Evolutionary conservation across 2,329 filamentous ascomycete genomes (phyloP).

Genomic region (Didymella exigua): DNA sequence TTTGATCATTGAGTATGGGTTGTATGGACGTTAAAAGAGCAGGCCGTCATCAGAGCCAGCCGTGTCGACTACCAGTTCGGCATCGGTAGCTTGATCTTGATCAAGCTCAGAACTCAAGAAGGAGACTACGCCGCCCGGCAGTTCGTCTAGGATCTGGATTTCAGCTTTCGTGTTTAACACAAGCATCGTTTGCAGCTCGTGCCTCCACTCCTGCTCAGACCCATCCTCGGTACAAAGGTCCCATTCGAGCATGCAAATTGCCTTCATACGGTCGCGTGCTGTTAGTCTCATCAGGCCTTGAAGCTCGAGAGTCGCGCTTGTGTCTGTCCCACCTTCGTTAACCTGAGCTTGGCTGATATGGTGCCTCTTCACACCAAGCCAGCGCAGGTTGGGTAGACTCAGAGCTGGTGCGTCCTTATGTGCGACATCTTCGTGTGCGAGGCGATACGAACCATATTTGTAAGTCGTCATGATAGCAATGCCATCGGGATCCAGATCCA

Average conservation of each 20-base stretch:
- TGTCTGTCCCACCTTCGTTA: constrained; percentile 21
- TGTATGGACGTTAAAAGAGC: constrained; percentile 26
- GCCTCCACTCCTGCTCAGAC: constrained; percentile 51
- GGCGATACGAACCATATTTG: constrained; percentile 68
- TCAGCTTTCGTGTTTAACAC: constrained; percentile 77
- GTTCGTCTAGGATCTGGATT: constrained; percentile 70
- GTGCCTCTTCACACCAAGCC: constrained; percentile 65
- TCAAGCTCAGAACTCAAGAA: constrained; percentile 38
- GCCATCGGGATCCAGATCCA: constrained; percentile 80
- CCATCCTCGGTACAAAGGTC: constrained; percentile 42
- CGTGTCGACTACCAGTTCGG: constrained; percentile 1
- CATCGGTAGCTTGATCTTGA: constrained; percentile 7
- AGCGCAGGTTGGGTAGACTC: constrained; percentile 60
- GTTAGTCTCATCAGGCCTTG: constrained; percentile 60
- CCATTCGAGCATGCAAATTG: constrained; percentile 58
- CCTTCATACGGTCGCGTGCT: constrained; percentile 63
- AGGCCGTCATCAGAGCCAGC: constrained; percentile 33
- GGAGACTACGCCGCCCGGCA: constrained; percentile 36
- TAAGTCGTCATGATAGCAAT: constrained; percentile 76
- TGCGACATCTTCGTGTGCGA: constrained; percentile 63
- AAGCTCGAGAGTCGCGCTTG: constrained; percentile 20
- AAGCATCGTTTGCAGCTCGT: constrained; percentile 74
- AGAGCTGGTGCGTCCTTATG: constrained; percentile 40
- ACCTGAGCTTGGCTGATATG: constrained; percentile 31
- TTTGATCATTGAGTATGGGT: background rate